phyloP scores from a whole-genome alignment of 768 basidiomycete genomes.

The Nidularia sp. region DNA sequence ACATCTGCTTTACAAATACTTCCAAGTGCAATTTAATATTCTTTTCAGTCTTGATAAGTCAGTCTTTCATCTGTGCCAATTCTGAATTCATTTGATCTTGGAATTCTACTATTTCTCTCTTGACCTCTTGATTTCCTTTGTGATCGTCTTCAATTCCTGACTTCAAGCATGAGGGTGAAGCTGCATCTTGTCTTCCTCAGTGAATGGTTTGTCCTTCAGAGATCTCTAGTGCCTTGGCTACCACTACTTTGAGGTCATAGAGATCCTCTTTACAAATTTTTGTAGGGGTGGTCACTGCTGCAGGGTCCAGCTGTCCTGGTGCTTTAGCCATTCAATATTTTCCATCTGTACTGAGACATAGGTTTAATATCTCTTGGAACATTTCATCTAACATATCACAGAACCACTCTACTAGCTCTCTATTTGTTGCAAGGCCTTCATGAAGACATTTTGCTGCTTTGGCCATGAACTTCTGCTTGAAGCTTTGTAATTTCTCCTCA shows the following conservation, averaged over 20 bases:
- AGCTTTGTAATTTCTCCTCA: not conserved
- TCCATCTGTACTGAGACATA: not conserved
- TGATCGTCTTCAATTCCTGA: not conserved
- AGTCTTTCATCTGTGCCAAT: not conserved
- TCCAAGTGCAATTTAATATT: no score
- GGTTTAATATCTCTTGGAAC: not conserved
- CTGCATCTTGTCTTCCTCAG: not conserved
- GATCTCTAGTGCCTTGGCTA: not conserved
- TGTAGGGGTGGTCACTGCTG: not conserved
- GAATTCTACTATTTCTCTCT: not conserved
- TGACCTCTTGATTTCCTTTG: not conserved
- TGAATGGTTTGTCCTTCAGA: not conserved
- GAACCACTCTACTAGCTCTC: not conserved
- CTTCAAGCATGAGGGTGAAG: not conserved
- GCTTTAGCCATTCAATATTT: not conserved
- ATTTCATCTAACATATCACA: not conserved
- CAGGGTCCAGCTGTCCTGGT: not conserved
- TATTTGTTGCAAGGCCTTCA: not conserved
- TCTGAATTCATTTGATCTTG: not conserved
- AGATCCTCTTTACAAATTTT: not conserved
- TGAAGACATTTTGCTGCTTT: not conserved
- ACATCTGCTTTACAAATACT: no score
- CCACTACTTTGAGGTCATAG: not conserved
- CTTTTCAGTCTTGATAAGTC: no score
- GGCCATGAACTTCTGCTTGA: not conserved